These are phyloP conservation scores for Pisolithus sp. DNA, from an alignment of 768 basidiomycete genomes.

Conservation along the genomic window DNA sequence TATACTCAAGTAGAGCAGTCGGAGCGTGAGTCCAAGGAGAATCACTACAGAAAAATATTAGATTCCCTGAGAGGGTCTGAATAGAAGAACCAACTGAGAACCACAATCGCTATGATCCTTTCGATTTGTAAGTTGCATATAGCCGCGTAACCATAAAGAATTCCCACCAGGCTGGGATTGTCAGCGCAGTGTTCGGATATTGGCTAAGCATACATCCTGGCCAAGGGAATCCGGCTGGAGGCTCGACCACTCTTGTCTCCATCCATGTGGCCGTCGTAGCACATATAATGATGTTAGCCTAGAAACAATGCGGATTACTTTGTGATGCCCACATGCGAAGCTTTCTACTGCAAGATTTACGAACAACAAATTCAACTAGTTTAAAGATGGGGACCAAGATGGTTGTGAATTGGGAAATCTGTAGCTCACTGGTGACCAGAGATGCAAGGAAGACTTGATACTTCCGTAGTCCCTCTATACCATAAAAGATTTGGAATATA, in stretches of 20 bases:
- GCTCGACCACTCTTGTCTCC: slow-evolving; percentile 5
- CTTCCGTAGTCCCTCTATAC: too few relatives aligned
- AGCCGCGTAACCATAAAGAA: not conserved
- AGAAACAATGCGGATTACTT: too few relatives aligned
- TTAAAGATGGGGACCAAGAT: not conserved
- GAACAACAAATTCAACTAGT: slow-evolving; percentile 18
- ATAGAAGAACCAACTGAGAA: slow-evolving; percentile 11
- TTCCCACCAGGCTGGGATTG: slow-evolving; percentile 18
- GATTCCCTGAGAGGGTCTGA: not conserved
- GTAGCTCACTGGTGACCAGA: slow-evolving; percentile 12
- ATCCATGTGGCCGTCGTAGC: slow-evolving; percentile 12
- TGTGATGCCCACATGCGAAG: too few relatives aligned
- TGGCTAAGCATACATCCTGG: slow-evolving; percentile 12
- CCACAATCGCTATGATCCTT: slow-evolving; percentile 14
- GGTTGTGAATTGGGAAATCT: not conserved
- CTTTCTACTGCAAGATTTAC: not conserved
- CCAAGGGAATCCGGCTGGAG: slow-evolving; percentile 12
- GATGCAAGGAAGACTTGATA: too few relatives aligned
- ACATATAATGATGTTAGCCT: slow-evolving; percentile 16
- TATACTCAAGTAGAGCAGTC: not conserved
- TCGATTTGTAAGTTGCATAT: slow-evolving; percentile 1
- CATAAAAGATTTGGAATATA: too few relatives aligned
- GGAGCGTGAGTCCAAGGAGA: not conserved
- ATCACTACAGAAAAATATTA: not conserved
- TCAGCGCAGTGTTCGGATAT: slow-evolving; percentile 7